These are phyloP conservation scores for Nemania serpens DNA, from an alignment of 2,329 filamentous ascomycete genomes.

Conservation along the genomic window DNA sequence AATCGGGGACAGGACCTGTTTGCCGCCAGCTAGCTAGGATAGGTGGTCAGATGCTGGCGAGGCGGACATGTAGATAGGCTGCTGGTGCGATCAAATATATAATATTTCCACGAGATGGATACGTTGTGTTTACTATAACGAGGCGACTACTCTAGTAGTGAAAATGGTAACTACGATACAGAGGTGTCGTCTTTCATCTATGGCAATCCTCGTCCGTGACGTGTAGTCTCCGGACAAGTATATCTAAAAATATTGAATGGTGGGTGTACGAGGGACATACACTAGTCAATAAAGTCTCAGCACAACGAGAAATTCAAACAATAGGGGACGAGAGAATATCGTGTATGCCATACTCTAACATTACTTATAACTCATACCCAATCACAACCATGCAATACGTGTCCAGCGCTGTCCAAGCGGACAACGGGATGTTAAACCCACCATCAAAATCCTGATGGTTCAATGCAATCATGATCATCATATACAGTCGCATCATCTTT, in stretches of 20 bases:
- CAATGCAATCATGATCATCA: not conserved
- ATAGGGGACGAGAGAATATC: no score
- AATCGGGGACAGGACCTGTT: slow-evolving; percentile 69
- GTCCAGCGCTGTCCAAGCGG: not conserved
- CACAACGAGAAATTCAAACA: no score
- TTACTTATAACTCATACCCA: not conserved
- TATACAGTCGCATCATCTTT: not conserved
- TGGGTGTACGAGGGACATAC: no score
- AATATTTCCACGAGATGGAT: not conserved
- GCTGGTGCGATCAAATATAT: not conserved
- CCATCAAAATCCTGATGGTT: not conserved
- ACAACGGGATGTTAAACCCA: not conserved
- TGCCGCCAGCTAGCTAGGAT: slow-evolving; percentile 19
- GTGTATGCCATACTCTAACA: no score
- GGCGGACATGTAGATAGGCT: slow-evolving; percentile 9
- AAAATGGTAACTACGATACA: no score
- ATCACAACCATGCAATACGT: no score
- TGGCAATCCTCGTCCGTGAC: no score
- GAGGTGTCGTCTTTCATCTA: not conserved
- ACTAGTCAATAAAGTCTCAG: no score
- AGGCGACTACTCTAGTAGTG: not conserved
- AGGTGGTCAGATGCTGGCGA: not conserved
- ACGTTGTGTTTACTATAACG: not conserved
- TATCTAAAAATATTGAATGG: no score
- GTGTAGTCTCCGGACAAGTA: no score